A percentile compares a stretch with the other conserved stretches of the same genome.
Evolutionary conservation across 2,329 filamentous ascomycete genomes (phyloP).

Genomic region (Cladophialophora yegresii): DNA sequence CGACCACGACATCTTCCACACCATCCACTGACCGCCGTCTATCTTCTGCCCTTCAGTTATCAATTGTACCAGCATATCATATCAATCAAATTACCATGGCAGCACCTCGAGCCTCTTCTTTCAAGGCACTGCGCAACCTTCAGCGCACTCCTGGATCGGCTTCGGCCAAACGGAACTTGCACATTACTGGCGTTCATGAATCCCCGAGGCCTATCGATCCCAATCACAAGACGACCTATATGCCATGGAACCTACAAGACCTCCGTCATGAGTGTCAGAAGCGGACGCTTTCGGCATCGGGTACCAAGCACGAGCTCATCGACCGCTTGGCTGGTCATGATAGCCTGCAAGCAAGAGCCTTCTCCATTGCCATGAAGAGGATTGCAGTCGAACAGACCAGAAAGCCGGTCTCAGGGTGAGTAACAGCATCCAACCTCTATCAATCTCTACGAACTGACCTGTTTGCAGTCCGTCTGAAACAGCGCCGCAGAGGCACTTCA

Average conservation of each 20-base stretch:
- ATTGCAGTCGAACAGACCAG: conserved; percentile 44
- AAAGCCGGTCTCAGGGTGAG: conserved; percentile 46
- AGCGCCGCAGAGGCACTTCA: conserved; percentile 57
- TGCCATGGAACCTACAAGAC: conserved; percentile 54
- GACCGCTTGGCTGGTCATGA: conserved; percentile 58
- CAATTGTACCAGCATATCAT: neutral
- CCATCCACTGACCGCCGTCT: conserved; percentile 31
- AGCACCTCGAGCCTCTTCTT: conserved; percentile 49
- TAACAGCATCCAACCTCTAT: conserved; percentile 8
- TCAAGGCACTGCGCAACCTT: conserved; percentile 50
- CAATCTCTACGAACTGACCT: conserved; percentile 14
- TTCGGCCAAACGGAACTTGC: conserved; percentile 53
- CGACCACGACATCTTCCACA: conserved; percentile 36
- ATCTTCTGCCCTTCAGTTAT: neutral
- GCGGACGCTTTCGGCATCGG: conserved; percentile 50
- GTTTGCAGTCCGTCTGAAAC: conserved; percentile 31
- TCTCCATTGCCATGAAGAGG: conserved; percentile 56
- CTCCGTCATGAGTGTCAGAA: conserved; percentile 55
- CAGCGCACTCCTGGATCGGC: conserved; percentile 39
- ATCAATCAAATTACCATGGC: conserved; percentile 42
- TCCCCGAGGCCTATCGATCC: conserved; percentile 54
- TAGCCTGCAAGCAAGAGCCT: conserved; percentile 55
- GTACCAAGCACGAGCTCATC: conserved; percentile 56
- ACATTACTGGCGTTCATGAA: conserved; percentile 63
- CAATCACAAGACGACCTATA: conserved; percentile 55